Evolutionary conservation across 2,329 filamentous ascomycete genomes (phyloP).

Genomic region (Capronia americana): DNA sequence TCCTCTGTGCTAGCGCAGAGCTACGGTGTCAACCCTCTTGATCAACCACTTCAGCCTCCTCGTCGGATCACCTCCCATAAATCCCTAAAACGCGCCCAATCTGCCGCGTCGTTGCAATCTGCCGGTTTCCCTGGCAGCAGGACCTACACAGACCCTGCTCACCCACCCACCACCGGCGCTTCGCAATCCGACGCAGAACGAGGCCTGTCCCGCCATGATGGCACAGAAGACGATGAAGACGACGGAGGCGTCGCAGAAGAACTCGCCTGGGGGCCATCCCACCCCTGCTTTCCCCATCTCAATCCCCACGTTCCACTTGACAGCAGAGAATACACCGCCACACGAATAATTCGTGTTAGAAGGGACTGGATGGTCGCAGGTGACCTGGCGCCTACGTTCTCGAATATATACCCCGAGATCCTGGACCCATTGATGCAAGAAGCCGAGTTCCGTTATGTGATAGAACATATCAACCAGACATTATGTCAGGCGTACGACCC

Average conservation of each 20-base stretch:
- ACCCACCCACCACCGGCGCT: conserved; percentile 25
- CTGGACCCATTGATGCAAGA: conserved; percentile 85
- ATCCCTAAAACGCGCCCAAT: conserved; percentile 47
- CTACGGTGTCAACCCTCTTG: conserved; percentile 38
- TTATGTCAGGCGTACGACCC: conserved; percentile 81
- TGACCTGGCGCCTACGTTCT: conserved; percentile 90
- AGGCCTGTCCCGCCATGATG: conserved; percentile 17
- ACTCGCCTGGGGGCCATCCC: conserved; percentile 87
- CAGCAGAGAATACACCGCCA: conserved; percentile 75
- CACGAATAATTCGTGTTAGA: conserved; percentile 87
- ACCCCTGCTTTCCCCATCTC: conserved; percentile 91
- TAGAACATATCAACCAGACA: conserved; percentile 81
- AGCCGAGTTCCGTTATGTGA: conserved; percentile 80
- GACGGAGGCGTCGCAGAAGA: conserved; percentile 69
- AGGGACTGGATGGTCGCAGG: conserved; percentile 90
- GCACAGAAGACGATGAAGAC: conserved; percentile 61
- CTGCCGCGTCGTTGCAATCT: conserved; percentile 50
- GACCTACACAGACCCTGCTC: conserved; percentile 41
- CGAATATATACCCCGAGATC: conserved; percentile 95
- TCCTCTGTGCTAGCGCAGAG: conserved; percentile 35
- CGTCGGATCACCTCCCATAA: conserved; percentile 36
- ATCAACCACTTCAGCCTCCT: conserved; percentile 40
- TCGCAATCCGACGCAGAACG: conserved; percentile 37
- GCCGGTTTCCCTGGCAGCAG: conserved; percentile 44
- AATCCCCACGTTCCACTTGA: conserved; percentile 86